These are phyloP conservation scores for Scleroderma citrinum DNA, from an alignment of 768 basidiomycete genomes.

Conservation along the genomic window DNA sequence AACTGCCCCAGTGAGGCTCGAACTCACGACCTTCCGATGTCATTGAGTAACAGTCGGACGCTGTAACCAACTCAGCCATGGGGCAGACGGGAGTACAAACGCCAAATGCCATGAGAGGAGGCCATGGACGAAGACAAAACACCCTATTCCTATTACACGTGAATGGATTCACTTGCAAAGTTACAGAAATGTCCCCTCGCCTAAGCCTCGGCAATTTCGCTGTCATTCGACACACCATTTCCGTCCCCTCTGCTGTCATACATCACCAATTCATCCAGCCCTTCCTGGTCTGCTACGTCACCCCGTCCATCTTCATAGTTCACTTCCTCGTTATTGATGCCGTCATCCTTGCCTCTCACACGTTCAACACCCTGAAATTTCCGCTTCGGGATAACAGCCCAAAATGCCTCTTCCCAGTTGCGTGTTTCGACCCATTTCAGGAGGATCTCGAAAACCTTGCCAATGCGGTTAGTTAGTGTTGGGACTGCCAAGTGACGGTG, in stretches of 20 bases:
- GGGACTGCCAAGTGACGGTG: not conserved
- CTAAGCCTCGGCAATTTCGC: not conserved
- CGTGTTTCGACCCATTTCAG: constrained; percentile 81
- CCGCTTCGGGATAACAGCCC: constrained; percentile 85
- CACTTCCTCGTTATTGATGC: constrained; percentile 12
- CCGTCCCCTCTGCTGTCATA: not conserved
- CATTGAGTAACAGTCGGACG: constrained; percentile 39
- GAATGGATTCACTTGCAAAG: too few relatives aligned
- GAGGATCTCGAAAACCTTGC: constrained; percentile 80
- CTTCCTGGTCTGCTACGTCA: not conserved
- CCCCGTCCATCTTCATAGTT: constrained; percentile 8
- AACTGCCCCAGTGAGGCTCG: constrained; percentile 48
- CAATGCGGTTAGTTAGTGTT: constrained; percentile 1
- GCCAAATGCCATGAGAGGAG: not conserved
- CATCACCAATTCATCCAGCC: not conserved
- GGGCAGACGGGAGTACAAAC: constrained; percentile 25
- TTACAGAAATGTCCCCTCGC: too few relatives aligned
- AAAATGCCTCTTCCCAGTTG: constrained; percentile 83
- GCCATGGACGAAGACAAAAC: not conserved
- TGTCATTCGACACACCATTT: not conserved
- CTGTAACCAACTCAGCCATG: constrained; percentile 50
- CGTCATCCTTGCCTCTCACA: constrained; percentile 9
- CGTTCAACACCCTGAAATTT: constrained; percentile 56
- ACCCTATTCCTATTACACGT: too few relatives aligned
- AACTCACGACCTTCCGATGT: constrained; percentile 49